Base-by-base conservation (phyloP, 305 asterid genomes). In the Solanum chacoense region DNA sequence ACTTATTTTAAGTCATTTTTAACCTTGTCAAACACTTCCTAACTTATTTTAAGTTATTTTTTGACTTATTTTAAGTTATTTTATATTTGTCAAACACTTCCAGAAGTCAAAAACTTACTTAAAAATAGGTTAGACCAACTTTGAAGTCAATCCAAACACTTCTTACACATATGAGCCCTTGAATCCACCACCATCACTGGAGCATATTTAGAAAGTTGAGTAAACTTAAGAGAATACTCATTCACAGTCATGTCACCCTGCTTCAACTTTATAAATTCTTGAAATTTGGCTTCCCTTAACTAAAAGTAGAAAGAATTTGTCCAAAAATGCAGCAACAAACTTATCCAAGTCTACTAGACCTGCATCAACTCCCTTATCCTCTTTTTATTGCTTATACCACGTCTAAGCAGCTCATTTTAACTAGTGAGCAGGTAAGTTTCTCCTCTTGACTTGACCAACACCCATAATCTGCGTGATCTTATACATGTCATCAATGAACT, bases 341-440 rank as follows among this genome's bases (percentile, higher is more conserved):
- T 50, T 50, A 45, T 45, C 63, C 8, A 45, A 45, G 63, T 45
- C 22, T 45, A 45, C 0, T 45, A 3, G 20, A 45, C 22, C 22
- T 45, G 8, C 63, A 45, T 45, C 8, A 45, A 45, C 22, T 1
- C 63, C 1, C 0, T 13, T 45, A 16, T 50, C 63, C 65, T 50
- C 9, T 6, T 50, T 50, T 50, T 16, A 50, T 2, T 50, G n/a
- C 9, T 16, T 50, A 50, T 50, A 50, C n/a, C 65, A 50, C 8
- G n/a, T 50, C 65, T 50, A 50, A 50, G 63, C 63, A 45, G 14
- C 63, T 45, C 63, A 45, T 45, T 45, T 45, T 45, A 45, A 45
- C 0, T 45, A 1, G 63, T 45, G 1, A 45, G 63, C 8, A 0
- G 22, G 1, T 45, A 45, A 45, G 8, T 14, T 14, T 45, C 0